These are phyloP conservation scores for Drosera spatulata DNA, from an alignment of 179 eudicot species.

Conservation along the genomic window DNA sequence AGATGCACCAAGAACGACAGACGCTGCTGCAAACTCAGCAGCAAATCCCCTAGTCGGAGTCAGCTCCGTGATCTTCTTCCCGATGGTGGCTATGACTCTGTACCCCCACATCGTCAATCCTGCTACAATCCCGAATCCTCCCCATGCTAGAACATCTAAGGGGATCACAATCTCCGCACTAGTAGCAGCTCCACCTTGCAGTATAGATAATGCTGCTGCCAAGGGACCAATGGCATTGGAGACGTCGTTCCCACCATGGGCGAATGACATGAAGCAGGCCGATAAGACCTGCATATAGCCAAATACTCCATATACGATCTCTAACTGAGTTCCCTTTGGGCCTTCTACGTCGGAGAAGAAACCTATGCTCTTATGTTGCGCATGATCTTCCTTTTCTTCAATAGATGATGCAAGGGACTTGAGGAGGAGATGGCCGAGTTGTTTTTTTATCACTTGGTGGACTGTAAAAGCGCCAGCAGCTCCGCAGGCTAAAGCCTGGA, in stretches of 20 bases:
- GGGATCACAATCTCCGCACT: constrained; percentile 72
- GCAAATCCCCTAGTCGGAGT: constrained; percentile 97
- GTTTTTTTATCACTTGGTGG: constrained; percentile 47
- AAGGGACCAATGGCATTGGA: constrained; percentile 94
- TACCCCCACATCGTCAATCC: constrained; percentile 97
- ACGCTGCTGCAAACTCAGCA: constrained; percentile 97
- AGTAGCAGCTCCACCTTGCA: constrained; percentile 42
- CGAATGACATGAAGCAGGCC: constrained; percentile 98
- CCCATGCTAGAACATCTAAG: constrained; percentile 81
- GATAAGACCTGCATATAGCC: constrained; percentile 96
- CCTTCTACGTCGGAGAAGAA: constrained; percentile 78
- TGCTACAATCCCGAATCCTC: constrained; percentile 97
- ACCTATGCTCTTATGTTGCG: constrained; percentile 34
- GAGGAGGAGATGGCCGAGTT: constrained; percentile 77
- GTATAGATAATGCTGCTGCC: constrained; percentile 76
- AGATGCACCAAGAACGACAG: constrained; percentile 81
- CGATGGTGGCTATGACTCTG: constrained; percentile 86
- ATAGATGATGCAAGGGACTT: constrained; percentile 24
- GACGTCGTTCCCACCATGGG: constrained; percentile 96
- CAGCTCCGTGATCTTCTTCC: constrained; percentile 89
- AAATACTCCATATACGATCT: constrained; percentile 87
- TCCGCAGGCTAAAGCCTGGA: constrained; percentile 72
- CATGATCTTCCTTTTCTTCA: constrained; percentile 19
- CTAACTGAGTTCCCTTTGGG: constrained; percentile 79
- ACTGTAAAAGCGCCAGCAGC: constrained; percentile 63